phyloP scores from a whole-genome alignment of 768 basidiomycete genomes.

The Podaxis sp. region DNA sequence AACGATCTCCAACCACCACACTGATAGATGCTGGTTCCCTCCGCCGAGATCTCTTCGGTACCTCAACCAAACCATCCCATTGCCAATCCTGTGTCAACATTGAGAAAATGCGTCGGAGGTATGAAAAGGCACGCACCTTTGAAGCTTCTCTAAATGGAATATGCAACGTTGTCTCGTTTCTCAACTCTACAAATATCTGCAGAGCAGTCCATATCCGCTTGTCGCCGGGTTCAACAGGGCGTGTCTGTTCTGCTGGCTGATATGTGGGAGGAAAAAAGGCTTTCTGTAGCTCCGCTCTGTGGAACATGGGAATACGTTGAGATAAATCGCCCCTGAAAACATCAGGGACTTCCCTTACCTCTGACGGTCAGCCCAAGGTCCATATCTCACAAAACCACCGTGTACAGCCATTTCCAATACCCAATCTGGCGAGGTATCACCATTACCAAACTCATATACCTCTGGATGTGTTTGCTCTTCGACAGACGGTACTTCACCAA shows the following conservation, averaged over 20 bases:
- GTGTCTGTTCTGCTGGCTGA: constrained; percentile 55
- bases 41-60: constrained; percentile 48
- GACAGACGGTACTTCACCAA: constrained; percentile 65
- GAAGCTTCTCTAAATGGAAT: constrained; percentile 92
- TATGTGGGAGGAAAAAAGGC: constrained; percentile 84
- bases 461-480: constrained; percentile 16
- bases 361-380: constrained; percentile 97
- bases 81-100: constrained; percentile 72
- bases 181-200: constrained; percentile 78
- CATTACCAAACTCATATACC: constrained; percentile 55
- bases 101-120: constrained; percentile 1
- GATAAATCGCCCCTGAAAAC: not conserved
- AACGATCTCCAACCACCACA: constrained; percentile 72
- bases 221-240: constrained; percentile 70
- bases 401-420: constrained; percentile 83
- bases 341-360: constrained; percentile 41
- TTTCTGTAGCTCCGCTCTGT: constrained; percentile 71
- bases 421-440: constrained; percentile 89
- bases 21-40: constrained; percentile 74
- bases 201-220: constrained; percentile 79
- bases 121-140: constrained; percentile 48
- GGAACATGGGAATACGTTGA: constrained; percentile 9
- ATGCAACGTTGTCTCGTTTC: constrained; percentile 71
- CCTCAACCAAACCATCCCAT: constrained; percentile 67
- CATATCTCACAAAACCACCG: constrained; percentile 77